Base-by-base conservation (phyloP, 2,329 filamentous ascomycete genomes). In the Penicillium sp. region DNA sequence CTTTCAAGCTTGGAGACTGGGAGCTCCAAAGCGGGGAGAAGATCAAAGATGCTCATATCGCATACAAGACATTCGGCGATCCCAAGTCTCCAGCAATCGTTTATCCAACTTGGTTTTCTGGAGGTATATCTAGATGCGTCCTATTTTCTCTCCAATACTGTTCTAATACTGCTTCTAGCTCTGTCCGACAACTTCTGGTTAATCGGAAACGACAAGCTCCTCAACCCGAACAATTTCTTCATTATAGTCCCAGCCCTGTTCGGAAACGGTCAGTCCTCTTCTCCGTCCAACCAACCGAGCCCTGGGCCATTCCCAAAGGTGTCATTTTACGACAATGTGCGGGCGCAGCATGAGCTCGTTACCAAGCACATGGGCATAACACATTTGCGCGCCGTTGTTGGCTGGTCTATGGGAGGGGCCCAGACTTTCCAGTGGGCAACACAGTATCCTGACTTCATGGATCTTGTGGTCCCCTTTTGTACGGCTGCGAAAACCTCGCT, bases 121-220 rank as follows among this genome's bases (percentile, higher is more conserved):
- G 86, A 57, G 62, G 80, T 83, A 69, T 16, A 49, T 78, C 72
- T 20, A 44, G 8, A 8, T 43, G 5, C 6, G 3, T 24, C 18
- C 18, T 18, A 22, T 0, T 10, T 13, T 18, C 6, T 14, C 37
- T 4, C 14, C 4, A 5, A 10, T 7, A 35, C 7, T 26, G 1
- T 2, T 34, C 26, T 43, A 18, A 51, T 24, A n/a, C 29, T 35
- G 6, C 1, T 4, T 10, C 1, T 72, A 75, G 77, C 74, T 3
- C 89, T 92, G 59, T 76, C 80, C 2, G 86, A 89, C 66, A 92
- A 92, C 58, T 80, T 88, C 68, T 92, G 89, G 89, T 81, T 92
- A 11, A 81, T 90, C 40, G 87, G 87, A 13, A 71, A 81, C 6
- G 80, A 84, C 62, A 89, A 85, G 69, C 82, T 85, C 0, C 77